Evolutionary conservation across 2,329 filamentous ascomycete species (phyloP).

Genomic region (Hymenotorrendiella dingleyae): DNA sequence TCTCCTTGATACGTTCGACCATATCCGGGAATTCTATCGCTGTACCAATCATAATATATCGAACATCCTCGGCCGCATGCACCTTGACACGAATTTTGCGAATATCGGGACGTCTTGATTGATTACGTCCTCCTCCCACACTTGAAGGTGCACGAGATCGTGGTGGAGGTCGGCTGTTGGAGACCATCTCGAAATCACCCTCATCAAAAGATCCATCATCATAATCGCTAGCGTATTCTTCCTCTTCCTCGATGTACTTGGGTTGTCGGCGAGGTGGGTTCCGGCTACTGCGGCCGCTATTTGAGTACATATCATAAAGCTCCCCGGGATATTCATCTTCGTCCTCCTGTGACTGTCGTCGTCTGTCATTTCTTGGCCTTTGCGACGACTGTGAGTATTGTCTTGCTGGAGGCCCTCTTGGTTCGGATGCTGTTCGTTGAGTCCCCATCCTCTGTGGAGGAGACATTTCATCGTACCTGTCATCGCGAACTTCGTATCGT

Average conservation of each 20-base stretch:
- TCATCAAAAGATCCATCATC: slow-evolving; percentile 67
- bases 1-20: slow-evolving; percentile 72
- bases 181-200: slow-evolving; percentile 74
- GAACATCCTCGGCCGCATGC: slow-evolving; percentile 80
- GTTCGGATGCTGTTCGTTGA: slow-evolving; percentile 44
- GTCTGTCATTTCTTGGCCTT: slow-evolving; percentile 17
- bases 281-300: slow-evolving; percentile 31
- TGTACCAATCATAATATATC: slow-evolving; percentile 81
- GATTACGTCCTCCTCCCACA: slow-evolving; percentile 39
- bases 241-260: slow-evolving; percentile 74
- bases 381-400: slow-evolving; percentile 27
- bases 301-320: slow-evolving; percentile 61
- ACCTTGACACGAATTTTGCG: slow-evolving; percentile 86
- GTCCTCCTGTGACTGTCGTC: slow-evolving; percentile 36
- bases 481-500: slow-evolving; percentile 30
- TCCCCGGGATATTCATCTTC: slow-evolving; percentile 56
- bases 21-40: slow-evolving; percentile 72
- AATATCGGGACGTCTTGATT: slow-evolving; percentile 58
- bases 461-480: slow-evolving; percentile 26
- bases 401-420: slow-evolving; percentile 36
- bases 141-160: slow-evolving; percentile 34
- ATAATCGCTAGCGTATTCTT: slow-evolving; percentile 67
- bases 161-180: slow-evolving; percentile 43
- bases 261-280: slow-evolving; percentile 40
- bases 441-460: slow-evolving; percentile 36